A percentile compares a stretch with the other conserved stretches of the same genome.
Conservation (phyloP, 2,329 filamentous ascomycete species). For the Zasmidium cellare region DNA sequence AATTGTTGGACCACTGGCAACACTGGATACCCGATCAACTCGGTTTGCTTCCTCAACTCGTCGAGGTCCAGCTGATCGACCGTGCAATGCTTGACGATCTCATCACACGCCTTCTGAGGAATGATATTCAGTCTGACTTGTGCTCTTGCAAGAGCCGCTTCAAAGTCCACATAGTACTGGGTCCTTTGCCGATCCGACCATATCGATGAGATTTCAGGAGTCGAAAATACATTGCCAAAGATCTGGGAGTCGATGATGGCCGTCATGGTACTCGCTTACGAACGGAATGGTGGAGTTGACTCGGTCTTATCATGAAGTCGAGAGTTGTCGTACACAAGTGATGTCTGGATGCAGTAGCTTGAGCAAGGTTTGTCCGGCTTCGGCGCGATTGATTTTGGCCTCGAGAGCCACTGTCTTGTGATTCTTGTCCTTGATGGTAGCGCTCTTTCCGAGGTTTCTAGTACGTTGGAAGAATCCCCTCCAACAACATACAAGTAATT, state of each 20-base stretch:
- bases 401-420: too few species aligned
- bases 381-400: too few species aligned
- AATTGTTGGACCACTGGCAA: conserved; percentile 30
- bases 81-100: conserved; percentile 29
- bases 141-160: conserved; percentile 30
- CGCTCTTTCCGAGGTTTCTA: too few species aligned
- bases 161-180: conserved; percentile 31
- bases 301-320: not conserved
- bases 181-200: conserved; percentile 33
- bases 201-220: conserved; percentile 25
- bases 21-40: conserved; percentile 32
- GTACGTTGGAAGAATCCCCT: too few species aligned
- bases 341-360: too few species aligned
- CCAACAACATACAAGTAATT: too few species aligned
- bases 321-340: too few species aligned
- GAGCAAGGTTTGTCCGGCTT: too few species aligned
- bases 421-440: too few species aligned
- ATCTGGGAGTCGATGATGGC: conserved; percentile 32
- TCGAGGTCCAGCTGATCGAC: conserved; percentile 24
- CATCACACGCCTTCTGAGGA: conserved; percentile 29
- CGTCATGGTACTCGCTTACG: conserved; percentile 21
- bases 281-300: not conserved
- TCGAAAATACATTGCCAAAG: conserved; percentile 32
- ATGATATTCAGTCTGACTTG: conserved; percentile 33
- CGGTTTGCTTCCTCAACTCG: conserved; percentile 25